Evolutionary conservation across 176 grass and related monocot genomes (phyloP).

Genomic region (Canna indica): DNA sequence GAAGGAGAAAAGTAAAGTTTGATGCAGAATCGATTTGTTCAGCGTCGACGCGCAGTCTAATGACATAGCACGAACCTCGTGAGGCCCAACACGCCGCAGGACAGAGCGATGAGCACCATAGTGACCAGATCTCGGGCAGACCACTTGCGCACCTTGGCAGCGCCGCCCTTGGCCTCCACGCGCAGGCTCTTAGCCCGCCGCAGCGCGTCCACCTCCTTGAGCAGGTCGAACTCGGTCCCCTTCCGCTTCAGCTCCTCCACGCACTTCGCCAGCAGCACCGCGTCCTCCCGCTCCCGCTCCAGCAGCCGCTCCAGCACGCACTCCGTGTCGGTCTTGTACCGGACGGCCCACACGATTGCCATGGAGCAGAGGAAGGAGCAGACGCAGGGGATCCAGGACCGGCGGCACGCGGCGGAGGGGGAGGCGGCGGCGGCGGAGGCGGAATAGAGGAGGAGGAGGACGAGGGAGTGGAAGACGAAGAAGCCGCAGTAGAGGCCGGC

Average conservation of each 20-base stretch:
- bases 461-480: conserved; percentile 66
- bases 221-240: conserved; percentile 70
- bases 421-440: background rate
- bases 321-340: conserved; percentile 87
- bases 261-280: conserved; percentile 53
- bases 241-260: conserved; percentile 71
- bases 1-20: background rate
- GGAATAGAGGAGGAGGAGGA: conserved; percentile 59
- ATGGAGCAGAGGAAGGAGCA: conserved; percentile 63
- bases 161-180: conserved; percentile 60
- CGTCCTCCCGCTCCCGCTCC: conserved; percentile 76
- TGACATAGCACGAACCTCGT: conserved; percentile 75
- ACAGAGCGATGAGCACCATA: conserved; percentile 39
- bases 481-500: conserved; percentile 77
- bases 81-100: conserved; percentile 58
- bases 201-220: conserved; percentile 95
- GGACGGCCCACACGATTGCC: conserved; percentile 70
- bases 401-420: conserved; percentile 16
- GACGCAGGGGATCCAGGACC: conserved; percentile 76
- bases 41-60: background rate
- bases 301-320: conserved; percentile 48
- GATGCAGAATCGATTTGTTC: background rate
- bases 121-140: conserved; percentile 51
- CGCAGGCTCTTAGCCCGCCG: conserved; percentile 76
- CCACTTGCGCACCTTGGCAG: conserved; percentile 32